phyloP scores from a whole-genome alignment of 257 asterid species.

The Datura wrightii region DNA sequence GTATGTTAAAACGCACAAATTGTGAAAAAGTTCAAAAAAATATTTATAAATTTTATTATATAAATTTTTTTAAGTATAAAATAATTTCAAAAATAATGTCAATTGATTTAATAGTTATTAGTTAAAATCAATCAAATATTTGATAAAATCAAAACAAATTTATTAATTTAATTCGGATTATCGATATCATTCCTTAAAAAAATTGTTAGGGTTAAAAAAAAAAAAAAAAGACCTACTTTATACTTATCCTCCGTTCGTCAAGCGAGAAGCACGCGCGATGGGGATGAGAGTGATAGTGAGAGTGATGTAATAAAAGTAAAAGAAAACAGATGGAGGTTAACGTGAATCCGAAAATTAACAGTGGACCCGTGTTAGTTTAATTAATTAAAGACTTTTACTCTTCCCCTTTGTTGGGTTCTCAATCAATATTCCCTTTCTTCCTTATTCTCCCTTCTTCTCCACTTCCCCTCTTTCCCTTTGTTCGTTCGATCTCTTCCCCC shows the following conservation, averaged over 20 bases:
- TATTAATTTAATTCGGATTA: no score
- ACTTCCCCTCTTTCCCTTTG: neutral
- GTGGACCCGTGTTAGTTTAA: constrained; percentile 25
- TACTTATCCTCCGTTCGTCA: neutral
- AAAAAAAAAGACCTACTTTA: no score
- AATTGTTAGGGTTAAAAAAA: no score
- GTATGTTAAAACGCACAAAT: no score
- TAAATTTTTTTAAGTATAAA: no score
- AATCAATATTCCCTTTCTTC: constrained; percentile 13
- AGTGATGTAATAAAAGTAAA: neutral
- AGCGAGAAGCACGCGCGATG: neutral
- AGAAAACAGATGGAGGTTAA: neutral
- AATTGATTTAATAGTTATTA: no score
- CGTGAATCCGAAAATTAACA: constrained; percentile 31
- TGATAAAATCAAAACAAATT: no score
- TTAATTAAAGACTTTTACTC: neutral
- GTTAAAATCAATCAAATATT: no score
- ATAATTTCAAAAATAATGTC: no score
- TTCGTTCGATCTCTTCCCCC: neutral
- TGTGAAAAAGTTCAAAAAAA: no score
- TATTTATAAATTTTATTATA: no score
- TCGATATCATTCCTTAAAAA: no score
- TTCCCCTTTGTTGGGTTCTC: neutral
- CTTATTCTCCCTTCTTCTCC: constrained; percentile 13
- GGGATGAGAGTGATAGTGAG: neutral